phyloP scores from a whole-genome alignment of 2,329 filamentous ascomycete genomes.

The Colletotrichum falcatum region DNA sequence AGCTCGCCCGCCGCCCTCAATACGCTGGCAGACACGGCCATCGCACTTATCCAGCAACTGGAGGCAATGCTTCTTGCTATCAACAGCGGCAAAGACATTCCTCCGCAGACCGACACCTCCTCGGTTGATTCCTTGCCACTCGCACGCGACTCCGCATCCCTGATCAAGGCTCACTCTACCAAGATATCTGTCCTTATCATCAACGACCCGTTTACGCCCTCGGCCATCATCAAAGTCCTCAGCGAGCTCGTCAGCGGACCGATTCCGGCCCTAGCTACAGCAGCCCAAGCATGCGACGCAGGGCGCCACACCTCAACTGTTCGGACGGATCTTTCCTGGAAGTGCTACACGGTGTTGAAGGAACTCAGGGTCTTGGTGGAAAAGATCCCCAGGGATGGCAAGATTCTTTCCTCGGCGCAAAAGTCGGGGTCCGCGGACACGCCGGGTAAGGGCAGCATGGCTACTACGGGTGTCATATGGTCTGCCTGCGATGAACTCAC shows the following conservation, averaged over 20 bases:
- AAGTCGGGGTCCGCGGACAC: conserved; percentile 55
- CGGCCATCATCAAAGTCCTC: conserved; percentile 78
- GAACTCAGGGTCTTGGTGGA: conserved; percentile 72
- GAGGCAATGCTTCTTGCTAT: conserved; percentile 57
- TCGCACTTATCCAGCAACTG: conserved; percentile 56
- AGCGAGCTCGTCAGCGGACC: conserved; percentile 77
- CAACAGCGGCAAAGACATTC: conserved; percentile 47
- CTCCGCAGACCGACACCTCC: conserved; percentile 38
- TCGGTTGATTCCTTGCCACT: conserved; percentile 72
- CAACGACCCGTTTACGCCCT: conserved; percentile 86
- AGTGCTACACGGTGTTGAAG: conserved; percentile 69
- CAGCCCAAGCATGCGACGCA: conserved; percentile 73
- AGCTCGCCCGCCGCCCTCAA: conserved; percentile 54
- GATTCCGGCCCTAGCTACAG: conserved; percentile 80
- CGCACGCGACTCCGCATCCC: conserved; percentile 76
- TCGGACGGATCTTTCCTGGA: conserved; percentile 70
- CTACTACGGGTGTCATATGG: conserved; percentile 84
- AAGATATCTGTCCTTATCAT: conserved; percentile 89
- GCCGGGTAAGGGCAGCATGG: conserved; percentile 64
- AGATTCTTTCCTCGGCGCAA: conserved; percentile 59
- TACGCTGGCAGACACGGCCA: conserved; percentile 52
- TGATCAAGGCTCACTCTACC: conserved; percentile 85
- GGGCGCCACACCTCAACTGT: conserved; percentile 72
- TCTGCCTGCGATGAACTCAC: conserved; percentile 81
- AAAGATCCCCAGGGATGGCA: conserved; percentile 70